Percentiles rank a stretch among this genome's conserved stretches.
Evolutionary conservation across 1,284 basidiomycete genomes (phyloP).

Genomic region (Malassezia dermatis): DNA sequence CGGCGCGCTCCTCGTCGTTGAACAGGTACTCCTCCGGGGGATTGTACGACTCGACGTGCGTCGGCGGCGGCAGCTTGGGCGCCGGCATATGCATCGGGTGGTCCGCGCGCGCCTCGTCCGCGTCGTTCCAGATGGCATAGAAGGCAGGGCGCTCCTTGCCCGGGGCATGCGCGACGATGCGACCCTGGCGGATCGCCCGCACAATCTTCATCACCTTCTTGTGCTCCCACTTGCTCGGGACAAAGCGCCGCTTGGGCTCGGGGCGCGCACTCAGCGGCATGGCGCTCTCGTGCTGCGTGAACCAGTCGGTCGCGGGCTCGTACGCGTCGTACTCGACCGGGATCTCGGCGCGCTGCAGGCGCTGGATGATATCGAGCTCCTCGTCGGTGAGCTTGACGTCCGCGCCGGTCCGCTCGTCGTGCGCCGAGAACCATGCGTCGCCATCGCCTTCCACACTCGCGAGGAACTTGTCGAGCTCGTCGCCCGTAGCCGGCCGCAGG

Average conservation of each 20-base stretch:
- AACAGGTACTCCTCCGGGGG: slow-evolving; percentile 95
- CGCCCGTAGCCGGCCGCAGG: slow-evolving; percentile 82
- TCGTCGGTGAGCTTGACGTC: slow-evolving; percentile 78
- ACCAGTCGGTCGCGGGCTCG: slow-evolving; percentile 88
- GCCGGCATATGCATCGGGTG: slow-evolving; percentile 73
- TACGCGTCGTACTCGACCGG: slow-evolving; percentile 80
- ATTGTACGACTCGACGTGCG: slow-evolving; percentile 92
- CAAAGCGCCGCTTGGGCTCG: slow-evolving; percentile 91
- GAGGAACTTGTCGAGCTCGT: slow-evolving; percentile 95
- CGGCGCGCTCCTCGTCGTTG: slow-evolving; percentile 69
- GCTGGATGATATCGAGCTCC: slow-evolving; percentile 87
- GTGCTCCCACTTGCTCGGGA: slow-evolving; percentile 99
- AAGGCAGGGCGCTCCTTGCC: slow-evolving; percentile 62
- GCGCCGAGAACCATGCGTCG: slow-evolving; percentile 80
- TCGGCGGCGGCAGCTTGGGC: slow-evolving; percentile 79
- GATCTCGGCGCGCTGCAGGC: slow-evolving; percentile 79
- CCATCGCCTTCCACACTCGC: slow-evolving; percentile 79
- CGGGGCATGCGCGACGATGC: slow-evolving; percentile 81
- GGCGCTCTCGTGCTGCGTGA: slow-evolving; percentile 84
- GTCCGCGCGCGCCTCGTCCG: slow-evolving; percentile 45
- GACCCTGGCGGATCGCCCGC: slow-evolving; percentile 87
- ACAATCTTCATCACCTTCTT: slow-evolving; percentile 99
- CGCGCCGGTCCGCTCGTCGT: slow-evolving; percentile 76
- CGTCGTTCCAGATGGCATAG: slow-evolving; percentile 76
- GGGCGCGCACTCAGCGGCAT: slow-evolving; percentile 85